Evolutionary conservation across 2,329 filamentous ascomycete species (phyloP), one percentile per base, ranked within the genome.

Genomic region (Mycosphaerella arachidis): DNA sequence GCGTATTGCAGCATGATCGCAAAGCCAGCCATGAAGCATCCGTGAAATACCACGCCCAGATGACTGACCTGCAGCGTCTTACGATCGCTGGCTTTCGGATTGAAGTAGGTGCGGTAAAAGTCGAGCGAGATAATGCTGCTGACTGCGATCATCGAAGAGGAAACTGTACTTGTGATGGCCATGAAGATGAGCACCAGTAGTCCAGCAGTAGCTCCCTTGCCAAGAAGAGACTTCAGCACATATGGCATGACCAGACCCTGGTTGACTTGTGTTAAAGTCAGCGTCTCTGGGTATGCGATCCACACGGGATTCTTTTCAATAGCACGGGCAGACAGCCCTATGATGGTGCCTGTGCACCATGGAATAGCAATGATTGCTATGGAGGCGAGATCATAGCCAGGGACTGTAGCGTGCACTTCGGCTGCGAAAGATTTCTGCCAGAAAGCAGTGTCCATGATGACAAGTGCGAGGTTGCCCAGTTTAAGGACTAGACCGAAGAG

Each of bases 391-490:
- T 77, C 76, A 59, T 81, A 81, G 0, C 50, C 56, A 0, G 78
- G 78, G 0, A 82, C 79, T 0, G 78, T 80, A 1, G 79, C 74
- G 12, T 75, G 71, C 0, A 80, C 76, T 58, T 81, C 77, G 0
- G 77, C 75, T 1, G 79, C 79, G 61, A 82, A 82, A 0, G 76
- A 77, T 68, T 82, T 82, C 58, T 81, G 79, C 78, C 79, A 82
- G 67, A 82, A 82, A 1, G 76, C 79, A 4, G 79, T 82, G 62
- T 82, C 77, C 78, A 82, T 81, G 5, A 81, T 71, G 0, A 82
- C 80, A 0, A 81, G 71, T 7, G 77, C 79, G 18, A 81, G 68
- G 55, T 81, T 82, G 13, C 78, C 79, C 50, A 82, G 78, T 57
- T 79, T 80, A 10, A 80, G 70, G 31, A 81, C 76, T 6, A 82